A percentile compares a stretch with the other conserved stretches of the same genome.
Evolutionary conservation across 2,329 filamentous ascomycete species (phyloP).

Genomic region (Fusarium mundagurra): DNA sequence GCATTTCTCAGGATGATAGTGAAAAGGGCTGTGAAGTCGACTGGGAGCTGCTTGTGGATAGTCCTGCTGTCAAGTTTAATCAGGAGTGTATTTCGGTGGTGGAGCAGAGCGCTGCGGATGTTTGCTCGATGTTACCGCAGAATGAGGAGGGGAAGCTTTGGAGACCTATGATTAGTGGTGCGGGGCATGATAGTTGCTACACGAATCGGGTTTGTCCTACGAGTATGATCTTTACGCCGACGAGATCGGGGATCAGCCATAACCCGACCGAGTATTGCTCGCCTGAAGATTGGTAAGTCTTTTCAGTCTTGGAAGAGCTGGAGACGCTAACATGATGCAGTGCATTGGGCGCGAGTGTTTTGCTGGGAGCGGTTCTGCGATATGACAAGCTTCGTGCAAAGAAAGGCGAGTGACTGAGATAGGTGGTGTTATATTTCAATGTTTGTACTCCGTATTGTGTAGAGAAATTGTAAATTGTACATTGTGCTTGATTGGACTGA

Average conservation of each 20-base stretch:
- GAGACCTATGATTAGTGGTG: constrained; percentile 6
- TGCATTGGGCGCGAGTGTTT: background rate
- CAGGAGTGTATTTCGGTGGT: background rate
- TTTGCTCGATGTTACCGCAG: background rate
- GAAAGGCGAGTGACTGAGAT: fast-evolving
- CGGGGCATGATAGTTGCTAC: constrained; percentile 11
- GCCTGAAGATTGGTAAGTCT: background rate
- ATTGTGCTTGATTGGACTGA: fast-evolving
- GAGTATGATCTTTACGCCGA: constrained; percentile 18
- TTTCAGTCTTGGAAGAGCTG: fast-evolving
- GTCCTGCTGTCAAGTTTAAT: background rate
- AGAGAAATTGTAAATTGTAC: fast-evolving
- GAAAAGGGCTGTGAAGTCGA: background rate
- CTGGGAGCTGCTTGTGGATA: background rate
- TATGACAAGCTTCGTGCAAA: background rate
- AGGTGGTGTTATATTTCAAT: fast-evolving
- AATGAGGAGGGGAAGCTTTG: background rate
- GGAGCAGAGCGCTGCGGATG: constrained; percentile 1
- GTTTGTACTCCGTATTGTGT: too few species aligned
- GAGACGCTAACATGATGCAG: background rate
- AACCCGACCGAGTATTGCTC: constrained; percentile 7
- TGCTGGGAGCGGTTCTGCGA: background rate
- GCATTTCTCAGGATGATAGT: background rate
- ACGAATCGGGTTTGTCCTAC: constrained; percentile 7
- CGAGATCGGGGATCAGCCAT: constrained; percentile 2